Base-by-base conservation (phyloP, 192 early-diverging fungal species). In the Coemansia umbellata region DNA sequence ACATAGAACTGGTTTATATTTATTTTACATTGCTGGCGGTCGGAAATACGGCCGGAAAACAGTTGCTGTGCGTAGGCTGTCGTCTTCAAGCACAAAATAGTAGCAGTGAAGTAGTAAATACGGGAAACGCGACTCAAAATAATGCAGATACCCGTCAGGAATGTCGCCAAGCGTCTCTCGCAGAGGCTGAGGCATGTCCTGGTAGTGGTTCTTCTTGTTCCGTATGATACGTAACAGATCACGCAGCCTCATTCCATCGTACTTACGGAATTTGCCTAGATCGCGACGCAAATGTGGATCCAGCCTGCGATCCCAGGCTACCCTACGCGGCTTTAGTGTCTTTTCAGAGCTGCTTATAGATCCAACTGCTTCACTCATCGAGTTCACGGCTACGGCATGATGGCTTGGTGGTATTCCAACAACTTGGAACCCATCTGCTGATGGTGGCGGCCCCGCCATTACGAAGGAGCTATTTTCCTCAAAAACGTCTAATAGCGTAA, bases 151-250 rank as follows among this genome's bases (percentile, higher is more conserved):
- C 18, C 87, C 91, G 26, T 91, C 86, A 8, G 95, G 95, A 3
- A 91, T 78, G 27, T 87, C 78, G 21, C 95, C 95, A 21, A 96
- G 71, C 1, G 87, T 73, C 32, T 81, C 74, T 55, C 91, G 84
- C 15, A 91, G 87, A 57, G 84, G 75, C 26, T 69, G 64, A 4
- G 91, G 84, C 53, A 96, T 74, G 66, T 98, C 95, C 64, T 94
- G 92, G 68, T 92, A 98, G 63, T 98, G 95, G 60, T 95, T 92
- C 87, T 96, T 96, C 83, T 97, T 97, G 63, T 98, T 98, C 39
- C 95, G 81, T 30, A 98, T 67, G 2, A 89, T 87, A 42, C 95
- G 82, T 60, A 98, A 69, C 50, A 98, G 71, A 70, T 98, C 94
- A 14, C 91, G 82, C 31, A 96, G 78, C 10, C 79, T 80, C 26